Percentiles rank a stretch among this genome's conserved stretches.
Evolutionary conservation across 1,284 basidiomycete genomes (phyloP).

Genomic region (Agaricales sp.): DNA sequence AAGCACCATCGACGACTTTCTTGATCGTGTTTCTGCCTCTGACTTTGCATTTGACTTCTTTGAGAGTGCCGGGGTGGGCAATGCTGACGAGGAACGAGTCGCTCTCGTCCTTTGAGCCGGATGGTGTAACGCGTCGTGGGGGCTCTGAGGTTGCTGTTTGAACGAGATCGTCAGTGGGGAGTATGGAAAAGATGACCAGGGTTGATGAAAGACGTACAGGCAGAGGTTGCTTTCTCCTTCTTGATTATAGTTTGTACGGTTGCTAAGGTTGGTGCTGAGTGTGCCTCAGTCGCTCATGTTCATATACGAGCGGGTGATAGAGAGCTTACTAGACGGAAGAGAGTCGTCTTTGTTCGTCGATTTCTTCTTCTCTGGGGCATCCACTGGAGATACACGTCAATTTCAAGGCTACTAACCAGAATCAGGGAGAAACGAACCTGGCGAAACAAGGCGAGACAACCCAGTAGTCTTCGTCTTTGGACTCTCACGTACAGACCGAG

Average conservation of each 20-base stretch:
- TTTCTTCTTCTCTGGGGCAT: not conserved
- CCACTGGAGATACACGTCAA: not conserved
- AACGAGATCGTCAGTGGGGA: not conserved
- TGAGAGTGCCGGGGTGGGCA: not conserved
- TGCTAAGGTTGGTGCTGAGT: not conserved
- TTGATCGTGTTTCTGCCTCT: slow-evolving; percentile 1
- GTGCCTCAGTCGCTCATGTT: too few relatives aligned
- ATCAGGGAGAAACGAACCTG: not conserved
- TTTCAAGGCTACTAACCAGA: not conserved
- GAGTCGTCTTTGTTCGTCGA: not conserved
- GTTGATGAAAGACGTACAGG: not conserved
- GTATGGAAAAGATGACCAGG: not conserved
- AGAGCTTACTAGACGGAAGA: not conserved
- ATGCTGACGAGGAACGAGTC: not conserved
- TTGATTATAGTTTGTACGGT: not conserved
- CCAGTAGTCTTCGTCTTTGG: not conserved
- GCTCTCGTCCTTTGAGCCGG: not conserved
- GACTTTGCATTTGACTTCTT: slow-evolving; percentile 1
- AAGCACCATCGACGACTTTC: slow-evolving; percentile 1
- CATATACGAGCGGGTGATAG: too few relatives aligned
- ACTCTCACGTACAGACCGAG: not conserved
- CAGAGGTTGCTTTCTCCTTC: not conserved
- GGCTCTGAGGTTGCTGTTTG: not conserved
- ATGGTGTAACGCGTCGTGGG: not conserved
- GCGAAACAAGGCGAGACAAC: not conserved